Evolutionary conservation across 2,329 filamentous ascomycete genomes (phyloP), one percentile per base, ranked within the genome.

Genomic region (Trichoderma simmonsii): DNA sequence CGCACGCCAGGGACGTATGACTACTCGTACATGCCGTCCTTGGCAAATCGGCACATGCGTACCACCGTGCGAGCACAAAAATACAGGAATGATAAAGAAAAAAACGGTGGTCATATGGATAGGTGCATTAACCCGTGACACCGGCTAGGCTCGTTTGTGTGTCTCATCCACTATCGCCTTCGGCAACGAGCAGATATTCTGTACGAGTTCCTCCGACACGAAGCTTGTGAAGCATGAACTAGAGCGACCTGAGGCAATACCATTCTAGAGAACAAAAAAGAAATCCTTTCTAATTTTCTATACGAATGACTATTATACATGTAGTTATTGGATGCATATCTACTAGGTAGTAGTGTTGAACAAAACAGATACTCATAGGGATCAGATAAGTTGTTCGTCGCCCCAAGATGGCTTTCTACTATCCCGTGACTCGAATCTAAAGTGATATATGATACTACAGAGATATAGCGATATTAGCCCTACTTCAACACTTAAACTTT

Each of bases 191-290:
- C 56, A 34, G 36, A n/a, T 34, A 18, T 32, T 28, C 26, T 59
- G 66, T 62, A 12, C 66, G 57, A 70, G 66, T 61, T 28, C 26
- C 12, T 62, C 57, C 39, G 57, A 62, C 39, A 62, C 66, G 57
- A 70, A 51, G 39, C 3, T 43, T 54, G 65, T 60, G 65, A 60
- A 68, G 56, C 65, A 15, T 26, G 26, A 34, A 12, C 56, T 21
- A 12, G 54, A 8, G 18, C 18, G 9, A 34, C 26, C 34, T 51
- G 36, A 59, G 34, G 21, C 11, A 30, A 24, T 43, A 11, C 48
- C 28, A 32, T 30, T 21, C 43, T 12, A n/a, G 8, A 39, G 5
- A 30, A 30, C 8, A 48, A 18, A 26, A 11, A 4, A 26, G 6
- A 4, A n/a, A 43, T 43, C 3, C 15, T 18, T 7, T 43, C 14